Base-by-base conservation (phyloP, 805 yeast genomes). In the Nakazawaea laoshanensis region DNA sequence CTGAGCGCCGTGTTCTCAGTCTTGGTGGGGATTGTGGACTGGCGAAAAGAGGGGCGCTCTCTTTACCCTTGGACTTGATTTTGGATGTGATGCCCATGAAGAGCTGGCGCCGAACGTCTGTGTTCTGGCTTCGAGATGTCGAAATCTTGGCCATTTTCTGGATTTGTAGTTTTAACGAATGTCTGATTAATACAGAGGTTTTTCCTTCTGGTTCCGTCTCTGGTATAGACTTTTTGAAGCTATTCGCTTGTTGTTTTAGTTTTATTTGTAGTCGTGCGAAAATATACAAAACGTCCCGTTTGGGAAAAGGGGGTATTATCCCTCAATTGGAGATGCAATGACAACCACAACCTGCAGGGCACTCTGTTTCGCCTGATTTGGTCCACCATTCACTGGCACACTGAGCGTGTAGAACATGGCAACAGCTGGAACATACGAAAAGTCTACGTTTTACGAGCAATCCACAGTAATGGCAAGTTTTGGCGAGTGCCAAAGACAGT, bases 281-380 rank as follows among this genome's bases (percentile, higher is more conserved):
- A n/a, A n/a, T n/a, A n/a, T n/a, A n/a, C n/a, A n/a, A n/a, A n/a
- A n/a, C n/a, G n/a, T n/a, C n/a, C n/a, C n/a, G n/a, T n/a, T n/a
- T n/a, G n/a, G n/a, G n/a, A n/a, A n/a, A n/a, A n/a, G n/a, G n/a
- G n/a, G n/a, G n/a, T n/a, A n/a, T 11, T 24, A 24, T 7, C 25
- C 19, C n/a, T 25, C 18, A 6, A 26, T 15, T 7, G 26, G 12
- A 21, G 8, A 73, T 50, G 55, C 95, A 85, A 4, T 48, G 41
- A 46, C 95, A 86, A 0, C 94, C 94, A 61, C 95, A 86, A 0
- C 95, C 95, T 29, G 82, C 69, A 0, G 94, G 77, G 53, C 95
- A 85, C 45, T 79, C 82, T 0, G 42, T 42, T 37, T 61, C 57
- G 7, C 51, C 50, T 17, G 47, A 58, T 1, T 50, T 44, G 6